These are phyloP conservation scores for Effrenium voratum DNA, from an alignment of 73 alveolate species.

Conservation along the genomic window DNA sequence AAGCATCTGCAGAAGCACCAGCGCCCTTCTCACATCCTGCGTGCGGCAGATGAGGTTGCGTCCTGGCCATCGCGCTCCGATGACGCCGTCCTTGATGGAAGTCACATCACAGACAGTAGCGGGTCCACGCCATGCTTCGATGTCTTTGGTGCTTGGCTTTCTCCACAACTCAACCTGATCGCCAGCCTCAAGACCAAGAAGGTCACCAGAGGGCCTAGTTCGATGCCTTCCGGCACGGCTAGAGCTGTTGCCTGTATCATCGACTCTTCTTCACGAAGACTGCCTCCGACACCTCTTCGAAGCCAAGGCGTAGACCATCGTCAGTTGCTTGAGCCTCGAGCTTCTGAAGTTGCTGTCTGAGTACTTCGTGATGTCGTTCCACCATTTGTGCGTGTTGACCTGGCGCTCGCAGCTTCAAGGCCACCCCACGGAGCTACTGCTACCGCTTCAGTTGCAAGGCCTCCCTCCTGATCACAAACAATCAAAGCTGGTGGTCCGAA, in stretches of 20 bases:
- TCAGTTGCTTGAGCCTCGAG: background rate
- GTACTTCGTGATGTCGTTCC: background rate
- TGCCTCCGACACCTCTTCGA: background rate
- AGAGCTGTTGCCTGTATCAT: too few relatives aligned
- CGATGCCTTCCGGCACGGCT: background rate
- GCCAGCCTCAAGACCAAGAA: background rate
- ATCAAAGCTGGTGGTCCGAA: background rate
- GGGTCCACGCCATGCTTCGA: slow-evolving; percentile 1
- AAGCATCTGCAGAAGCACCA: background rate
- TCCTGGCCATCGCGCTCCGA: too few relatives aligned
- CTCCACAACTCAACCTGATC: background rate
- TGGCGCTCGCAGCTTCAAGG: background rate
- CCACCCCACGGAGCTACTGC: background rate
- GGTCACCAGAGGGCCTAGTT: slow-evolving; percentile 13
- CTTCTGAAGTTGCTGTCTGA: background rate
- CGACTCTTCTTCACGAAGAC: slow-evolving; percentile 5
- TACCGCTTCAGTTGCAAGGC: background rate
- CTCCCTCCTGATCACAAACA: background rate
- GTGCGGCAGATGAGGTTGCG: too few relatives aligned
- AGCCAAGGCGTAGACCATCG: background rate
- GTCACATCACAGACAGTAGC: too few relatives aligned
- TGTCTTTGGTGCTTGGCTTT: slow-evolving; percentile 1
- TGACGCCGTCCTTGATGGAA: too few relatives aligned
- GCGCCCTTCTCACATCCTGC: too few relatives aligned
- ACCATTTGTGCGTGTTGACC: background rate